Evolutionary conservation across 2,329 filamentous ascomycete genomes (phyloP).

Genomic region (Aspergillus ochraceus): DNA sequence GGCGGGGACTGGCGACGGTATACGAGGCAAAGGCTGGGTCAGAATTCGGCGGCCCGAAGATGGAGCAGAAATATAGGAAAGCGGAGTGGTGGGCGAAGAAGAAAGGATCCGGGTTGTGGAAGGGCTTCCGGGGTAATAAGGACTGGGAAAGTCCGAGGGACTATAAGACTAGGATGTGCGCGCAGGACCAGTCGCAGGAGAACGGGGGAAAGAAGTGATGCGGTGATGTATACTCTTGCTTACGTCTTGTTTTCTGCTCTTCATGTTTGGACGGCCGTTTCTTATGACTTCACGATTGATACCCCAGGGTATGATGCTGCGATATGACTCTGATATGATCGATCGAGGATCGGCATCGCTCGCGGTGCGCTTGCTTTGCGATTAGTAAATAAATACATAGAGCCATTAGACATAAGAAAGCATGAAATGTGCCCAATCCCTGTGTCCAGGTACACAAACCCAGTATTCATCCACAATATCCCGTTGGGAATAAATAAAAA

Average conservation of each 20-base stretch:
- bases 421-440: neutral
- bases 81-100: slow-evolving; percentile 60
- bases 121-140: slow-evolving; percentile 52
- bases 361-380: neutral
- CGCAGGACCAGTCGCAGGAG: slow-evolving; percentile 32
- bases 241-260: neutral
- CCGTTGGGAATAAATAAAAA: neutral
- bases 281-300: slow-evolving; percentile 8
- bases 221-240: neutral
- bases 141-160: slow-evolving; percentile 80
- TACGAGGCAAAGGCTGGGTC: slow-evolving; percentile 90
- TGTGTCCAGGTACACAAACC: neutral
- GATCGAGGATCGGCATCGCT: neutral
- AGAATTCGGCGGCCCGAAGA: slow-evolving; percentile 76
- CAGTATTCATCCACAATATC: slow-evolving; percentile 2
- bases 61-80: slow-evolving; percentile 47
- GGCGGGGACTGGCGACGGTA: slow-evolving; percentile 78
- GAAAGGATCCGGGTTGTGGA: slow-evolving; percentile 74
- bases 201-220: slow-evolving; percentile 14
- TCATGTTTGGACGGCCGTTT: neutral
- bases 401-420: neutral
- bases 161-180: slow-evolving; percentile 69
- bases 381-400: neutral
- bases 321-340: neutral
- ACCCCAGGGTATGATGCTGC: slow-evolving; percentile 1